Conservation (phyloP, 345 rosid genomes). For the Xanthoceras sorbifolium region DNA sequence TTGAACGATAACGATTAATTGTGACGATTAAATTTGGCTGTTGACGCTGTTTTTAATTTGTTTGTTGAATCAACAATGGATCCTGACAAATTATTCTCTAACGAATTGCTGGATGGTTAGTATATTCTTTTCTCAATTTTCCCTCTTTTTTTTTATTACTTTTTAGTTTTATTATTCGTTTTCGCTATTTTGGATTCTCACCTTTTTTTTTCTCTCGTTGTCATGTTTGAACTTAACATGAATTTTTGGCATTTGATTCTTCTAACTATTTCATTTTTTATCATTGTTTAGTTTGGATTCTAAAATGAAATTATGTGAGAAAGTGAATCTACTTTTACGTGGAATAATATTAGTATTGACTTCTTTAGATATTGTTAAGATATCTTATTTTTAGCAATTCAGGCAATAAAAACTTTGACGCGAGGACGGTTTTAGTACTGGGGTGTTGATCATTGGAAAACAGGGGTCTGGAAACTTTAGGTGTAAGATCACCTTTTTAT, state of each 20-base stretch:
- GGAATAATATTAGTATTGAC: not conserved
- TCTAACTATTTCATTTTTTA: too few species aligned
- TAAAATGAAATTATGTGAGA: not conserved
- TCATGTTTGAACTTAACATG: too few species aligned
- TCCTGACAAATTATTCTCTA: conserved; percentile 24
- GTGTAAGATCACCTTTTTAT: too few species aligned
- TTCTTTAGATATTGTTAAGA: not conserved
- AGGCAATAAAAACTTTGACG: not conserved
- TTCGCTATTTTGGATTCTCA: not conserved
- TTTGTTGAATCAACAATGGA: conserved; percentile 37
- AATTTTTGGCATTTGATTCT: too few species aligned
- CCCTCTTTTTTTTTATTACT: not conserved
- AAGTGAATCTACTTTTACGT: not conserved
- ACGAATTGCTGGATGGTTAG: conserved; percentile 30
- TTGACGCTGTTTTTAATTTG: too few species aligned
- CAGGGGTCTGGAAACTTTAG: too few species aligned
- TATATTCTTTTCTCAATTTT: not conserved
- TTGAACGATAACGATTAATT: too few species aligned
- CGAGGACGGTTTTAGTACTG: not conserved
- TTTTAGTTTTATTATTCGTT: too few species aligned
- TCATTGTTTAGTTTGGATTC: not conserved
- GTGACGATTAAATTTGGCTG: not conserved
- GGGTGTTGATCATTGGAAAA: not conserved
- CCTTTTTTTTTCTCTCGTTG: too few species aligned
- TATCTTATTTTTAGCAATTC: not conserved